Percentiles rank a stretch among this genome's conserved stretches.
phyloP scores from a whole-genome alignment of 2,329 filamentous ascomycete species.

The Plectosphaerella cucumerina region DNA sequence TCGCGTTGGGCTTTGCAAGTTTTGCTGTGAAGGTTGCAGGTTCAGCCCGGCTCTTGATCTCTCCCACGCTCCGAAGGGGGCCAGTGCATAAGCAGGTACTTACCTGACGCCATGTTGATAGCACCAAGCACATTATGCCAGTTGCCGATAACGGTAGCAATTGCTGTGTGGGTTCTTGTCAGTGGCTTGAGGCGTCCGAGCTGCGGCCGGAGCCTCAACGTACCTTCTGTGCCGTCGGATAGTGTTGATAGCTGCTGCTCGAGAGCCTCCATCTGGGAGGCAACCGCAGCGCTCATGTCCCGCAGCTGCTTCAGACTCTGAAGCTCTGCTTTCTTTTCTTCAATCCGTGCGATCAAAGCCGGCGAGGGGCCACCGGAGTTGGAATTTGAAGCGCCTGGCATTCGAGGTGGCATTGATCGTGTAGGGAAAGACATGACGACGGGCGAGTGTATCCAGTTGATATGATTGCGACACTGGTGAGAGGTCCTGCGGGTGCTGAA shows the following conservation, averaged over 20 bases:
- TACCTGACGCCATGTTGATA: constrained; percentile 83
- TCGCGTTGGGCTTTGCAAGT: constrained; percentile 57
- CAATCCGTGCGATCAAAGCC: constrained; percentile 68
- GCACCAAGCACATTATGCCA: constrained; percentile 84
- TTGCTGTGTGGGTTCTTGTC: constrained; percentile 44
- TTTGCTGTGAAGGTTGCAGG: constrained; percentile 49
- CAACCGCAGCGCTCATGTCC: constrained; percentile 73
- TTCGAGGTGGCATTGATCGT: constrained; percentile 58
- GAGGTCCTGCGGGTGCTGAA: too few species aligned
- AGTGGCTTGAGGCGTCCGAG: not conserved
- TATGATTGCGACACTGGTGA: too few species aligned
- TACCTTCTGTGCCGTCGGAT: constrained; percentile 78
- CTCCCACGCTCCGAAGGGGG: not conserved
- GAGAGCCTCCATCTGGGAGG: constrained; percentile 76
- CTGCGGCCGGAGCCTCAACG: not conserved
- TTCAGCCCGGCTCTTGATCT: not conserved
- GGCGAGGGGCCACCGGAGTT: constrained; percentile 56
- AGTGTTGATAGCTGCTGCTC: constrained; percentile 75
- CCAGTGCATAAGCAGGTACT: constrained; percentile 21
- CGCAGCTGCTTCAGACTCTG: constrained; percentile 74
- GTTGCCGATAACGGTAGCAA: constrained; percentile 79
- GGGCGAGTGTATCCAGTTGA: too few species aligned
- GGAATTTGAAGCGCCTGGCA: constrained; percentile 52
- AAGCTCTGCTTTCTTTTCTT: constrained; percentile 81
- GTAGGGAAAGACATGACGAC: constrained; percentile 52